These are phyloP conservation scores for Penicillium thymicola DNA, from an alignment of 2,329 filamentous ascomycete genomes.

Conservation along the genomic window DNA sequence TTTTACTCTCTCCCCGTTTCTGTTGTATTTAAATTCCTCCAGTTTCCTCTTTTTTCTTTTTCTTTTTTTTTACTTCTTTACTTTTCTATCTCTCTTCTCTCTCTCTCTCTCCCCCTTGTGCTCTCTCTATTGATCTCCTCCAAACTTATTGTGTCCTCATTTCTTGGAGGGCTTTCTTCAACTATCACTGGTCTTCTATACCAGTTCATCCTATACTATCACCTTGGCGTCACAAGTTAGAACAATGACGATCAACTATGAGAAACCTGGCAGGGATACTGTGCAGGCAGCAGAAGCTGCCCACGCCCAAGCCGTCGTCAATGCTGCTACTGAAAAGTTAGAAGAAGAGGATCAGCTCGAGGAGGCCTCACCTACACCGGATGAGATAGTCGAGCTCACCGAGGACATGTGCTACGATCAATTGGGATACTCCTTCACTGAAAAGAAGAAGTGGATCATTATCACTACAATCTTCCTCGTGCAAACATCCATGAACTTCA, in stretches of 20 bases:
- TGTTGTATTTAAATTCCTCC: slow-evolving; percentile 14
- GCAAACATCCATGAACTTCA: slow-evolving; percentile 76
- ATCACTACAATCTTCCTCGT: slow-evolving; percentile 70
- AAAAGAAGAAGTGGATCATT: slow-evolving; percentile 68
- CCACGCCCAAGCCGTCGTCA: slow-evolving; percentile 27
- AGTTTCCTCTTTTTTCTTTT: background rate
- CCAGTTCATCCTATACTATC: background rate
- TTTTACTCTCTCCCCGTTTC: slow-evolving; percentile 1
- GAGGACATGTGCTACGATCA: slow-evolving; percentile 63
- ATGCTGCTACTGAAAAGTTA: slow-evolving; percentile 21
- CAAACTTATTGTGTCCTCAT: background rate
- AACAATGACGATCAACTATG: slow-evolving; percentile 19
- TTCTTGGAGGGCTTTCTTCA: background rate
- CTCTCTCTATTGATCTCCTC: slow-evolving; percentile 3
- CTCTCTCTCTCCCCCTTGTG: background rate
- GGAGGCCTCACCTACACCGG: slow-evolving; percentile 19
- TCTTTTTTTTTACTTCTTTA: background rate
- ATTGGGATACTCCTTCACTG: slow-evolving; percentile 61
- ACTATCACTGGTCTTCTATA: background rate
- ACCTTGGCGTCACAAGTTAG: background rate
- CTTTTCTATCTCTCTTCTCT: background rate
- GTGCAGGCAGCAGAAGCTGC: slow-evolving; percentile 33
- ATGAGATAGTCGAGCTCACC: slow-evolving; percentile 39
- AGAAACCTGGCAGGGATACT: slow-evolving; percentile 25
- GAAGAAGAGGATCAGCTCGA: slow-evolving; percentile 26